A percentile compares a stretch with the other conserved stretches of the same genome.
These are phyloP conservation scores for Cercospora sp. DNA, from an alignment of 2,329 filamentous ascomycete species.

Conservation along the genomic window DNA sequence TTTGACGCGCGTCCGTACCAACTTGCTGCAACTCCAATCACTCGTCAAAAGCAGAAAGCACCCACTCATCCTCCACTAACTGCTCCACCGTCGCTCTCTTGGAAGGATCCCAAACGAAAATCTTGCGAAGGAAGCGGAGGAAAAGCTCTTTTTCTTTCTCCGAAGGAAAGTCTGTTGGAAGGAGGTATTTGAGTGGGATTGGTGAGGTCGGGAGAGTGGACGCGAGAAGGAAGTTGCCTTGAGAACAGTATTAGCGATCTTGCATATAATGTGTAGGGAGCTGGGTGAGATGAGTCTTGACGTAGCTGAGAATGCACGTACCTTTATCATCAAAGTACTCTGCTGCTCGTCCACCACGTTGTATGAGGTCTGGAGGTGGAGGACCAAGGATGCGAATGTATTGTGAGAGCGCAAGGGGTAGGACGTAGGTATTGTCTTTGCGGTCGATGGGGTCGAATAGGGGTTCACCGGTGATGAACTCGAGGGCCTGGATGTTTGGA, in stretches of 20 bases:
- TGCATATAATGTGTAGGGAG: no score
- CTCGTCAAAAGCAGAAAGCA: background rate
- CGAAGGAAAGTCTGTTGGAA: conserved; percentile 28
- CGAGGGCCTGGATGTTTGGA: no score
- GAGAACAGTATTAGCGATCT: background rate
- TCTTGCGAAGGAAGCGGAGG: conserved; percentile 33
- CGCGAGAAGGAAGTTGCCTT: background rate
- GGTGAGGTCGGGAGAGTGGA: conserved; percentile 21
- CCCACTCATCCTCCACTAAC: conserved; percentile 30
- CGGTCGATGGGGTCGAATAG: no score
- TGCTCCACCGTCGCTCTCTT: conserved; percentile 25
- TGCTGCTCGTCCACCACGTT: no score
- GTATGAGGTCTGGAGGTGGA: no score
- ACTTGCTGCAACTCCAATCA: background rate
- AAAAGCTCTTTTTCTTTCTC: conserved; percentile 32
- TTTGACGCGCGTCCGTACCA: background rate
- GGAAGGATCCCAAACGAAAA: conserved; percentile 33
- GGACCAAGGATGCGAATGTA: no score
- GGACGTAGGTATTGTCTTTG: no score
- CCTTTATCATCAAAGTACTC: no score
- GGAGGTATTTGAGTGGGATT: conserved; percentile 20
- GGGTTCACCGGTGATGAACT: no score
- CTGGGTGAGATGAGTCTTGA: no score
- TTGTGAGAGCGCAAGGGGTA: no score
- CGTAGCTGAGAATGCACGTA: no score